Percentiles rank a stretch among this genome's conserved stretches.
Conservation (phyloP, 2,329 filamentous ascomycete species). For the Xylaria sp. region DNA sequence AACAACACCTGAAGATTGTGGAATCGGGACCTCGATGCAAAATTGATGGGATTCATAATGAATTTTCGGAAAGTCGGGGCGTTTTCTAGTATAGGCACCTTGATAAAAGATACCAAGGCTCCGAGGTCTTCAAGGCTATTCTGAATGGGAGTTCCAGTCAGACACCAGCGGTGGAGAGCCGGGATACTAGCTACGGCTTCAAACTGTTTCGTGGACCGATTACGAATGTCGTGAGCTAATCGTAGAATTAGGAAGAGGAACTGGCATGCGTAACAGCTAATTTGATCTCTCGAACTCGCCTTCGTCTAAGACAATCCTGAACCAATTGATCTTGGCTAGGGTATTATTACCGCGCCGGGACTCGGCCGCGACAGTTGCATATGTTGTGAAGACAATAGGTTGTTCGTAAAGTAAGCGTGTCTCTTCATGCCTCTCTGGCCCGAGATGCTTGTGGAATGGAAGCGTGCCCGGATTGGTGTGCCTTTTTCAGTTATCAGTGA, state of each 20-base stretch:
- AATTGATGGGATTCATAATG: constrained; percentile 32
- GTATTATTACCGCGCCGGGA: constrained; percentile 7
- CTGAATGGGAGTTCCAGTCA: constrained; percentile 43
- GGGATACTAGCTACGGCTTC: constrained; percentile 36
- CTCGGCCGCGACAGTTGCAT: constrained; percentile 29
- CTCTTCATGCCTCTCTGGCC: constrained; percentile 21
- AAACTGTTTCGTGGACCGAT: constrained; percentile 42
- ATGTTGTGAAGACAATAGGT: constrained; percentile 30
- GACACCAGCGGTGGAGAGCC: constrained; percentile 38
- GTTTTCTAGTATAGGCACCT: constrained; percentile 35
- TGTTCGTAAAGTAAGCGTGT: constrained; percentile 5
- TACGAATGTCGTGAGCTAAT: constrained; percentile 38
- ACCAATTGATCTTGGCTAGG: constrained; percentile 30
- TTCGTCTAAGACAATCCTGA: constrained; percentile 34
- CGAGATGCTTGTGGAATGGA: constrained; percentile 28
- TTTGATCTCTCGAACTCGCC: constrained; percentile 3
- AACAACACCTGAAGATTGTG: constrained; percentile 30
- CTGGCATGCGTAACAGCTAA: too few relatives aligned
- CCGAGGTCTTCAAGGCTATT: constrained; percentile 42
- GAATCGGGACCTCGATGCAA: constrained; percentile 22
- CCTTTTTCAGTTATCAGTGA: background rate
- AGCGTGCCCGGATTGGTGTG: constrained; percentile 27
- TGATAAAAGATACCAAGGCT: constrained; percentile 37
- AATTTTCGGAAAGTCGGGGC: constrained; percentile 30
- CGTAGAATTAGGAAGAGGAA: too few relatives aligned